A percentile compares a stretch with the other conserved stretches of the same genome.
These are phyloP conservation scores for Wickerhamomyces ciferrii DNA, from an alignment of 805 yeast species.

Conservation along the genomic window DNA sequence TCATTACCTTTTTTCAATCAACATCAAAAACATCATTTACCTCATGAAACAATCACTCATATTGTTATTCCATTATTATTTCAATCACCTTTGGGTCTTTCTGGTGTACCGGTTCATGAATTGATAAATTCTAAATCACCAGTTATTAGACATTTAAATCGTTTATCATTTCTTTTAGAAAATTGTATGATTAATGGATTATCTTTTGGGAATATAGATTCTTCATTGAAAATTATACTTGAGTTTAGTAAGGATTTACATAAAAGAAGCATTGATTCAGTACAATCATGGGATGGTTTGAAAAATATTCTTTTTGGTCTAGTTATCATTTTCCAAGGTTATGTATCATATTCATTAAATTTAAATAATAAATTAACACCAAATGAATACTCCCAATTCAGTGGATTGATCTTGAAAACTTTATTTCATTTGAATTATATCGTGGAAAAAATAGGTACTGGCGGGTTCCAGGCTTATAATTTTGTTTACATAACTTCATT, in stretches of 20 bases:
- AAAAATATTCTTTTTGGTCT: slow-evolving; percentile 41
- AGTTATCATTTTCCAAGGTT: slow-evolving; percentile 46
- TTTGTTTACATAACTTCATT: slow-evolving; percentile 48
- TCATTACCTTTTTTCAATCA: slow-evolving; percentile 13
- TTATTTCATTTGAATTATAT: slow-evolving; percentile 43
- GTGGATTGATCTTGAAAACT: slow-evolving; percentile 30
- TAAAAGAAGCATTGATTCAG: slow-evolving; percentile 3
- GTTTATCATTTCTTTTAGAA: slow-evolving; percentile 41
- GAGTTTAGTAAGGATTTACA: slow-evolving; percentile 8
- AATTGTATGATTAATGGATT: slow-evolving; percentile 24
- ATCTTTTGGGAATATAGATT: slow-evolving; percentile 9
- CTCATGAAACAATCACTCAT: slow-evolving; percentile 14
- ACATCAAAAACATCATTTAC: slow-evolving; percentile 12
- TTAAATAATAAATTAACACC: slow-evolving; percentile 16
- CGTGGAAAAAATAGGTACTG: slow-evolving; percentile 50
- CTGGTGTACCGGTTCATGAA: slow-evolving; percentile 3
- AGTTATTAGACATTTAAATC: slow-evolving; percentile 41
- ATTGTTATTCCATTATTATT: slow-evolving; percentile 15
- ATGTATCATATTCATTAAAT: slow-evolving; percentile 32
- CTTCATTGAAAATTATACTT: slow-evolving; percentile 9
- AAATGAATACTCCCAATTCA: slow-evolving; percentile 12
- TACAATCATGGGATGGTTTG: slow-evolving; percentile 30
- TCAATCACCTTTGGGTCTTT: slow-evolving; percentile 15
- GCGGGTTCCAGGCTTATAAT: slow-evolving; percentile 60
- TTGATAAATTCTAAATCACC: slow-evolving; percentile 25